Percentiles rank a stretch among this genome's conserved stretches.
Conservation (phyloP, 805 yeast genomes). For the Ogataea saltuana region DNA sequence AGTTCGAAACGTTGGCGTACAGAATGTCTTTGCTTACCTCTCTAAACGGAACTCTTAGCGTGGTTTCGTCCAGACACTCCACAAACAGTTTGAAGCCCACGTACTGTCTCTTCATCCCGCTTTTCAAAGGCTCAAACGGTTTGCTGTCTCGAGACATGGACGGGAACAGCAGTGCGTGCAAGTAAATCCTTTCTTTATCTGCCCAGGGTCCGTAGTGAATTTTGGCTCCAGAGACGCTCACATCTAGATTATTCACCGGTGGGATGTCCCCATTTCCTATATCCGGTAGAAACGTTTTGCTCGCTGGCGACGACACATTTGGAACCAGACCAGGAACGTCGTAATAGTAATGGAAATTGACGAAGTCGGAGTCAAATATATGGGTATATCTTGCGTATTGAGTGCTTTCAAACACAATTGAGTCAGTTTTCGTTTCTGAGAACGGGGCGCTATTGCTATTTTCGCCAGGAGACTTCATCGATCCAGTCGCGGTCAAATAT, state of each 20-base stretch:
- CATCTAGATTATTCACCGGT: conserved; percentile 62
- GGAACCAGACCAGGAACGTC: conserved; percentile 74
- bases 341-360: conserved; percentile 59
- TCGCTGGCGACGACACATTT: conserved; percentile 29
- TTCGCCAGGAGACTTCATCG: conserved; percentile 34
- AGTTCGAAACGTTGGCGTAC: conserved; percentile 8
- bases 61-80: conserved; percentile 61
- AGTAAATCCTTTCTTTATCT: conserved; percentile 71
- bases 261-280: conserved; percentile 59
- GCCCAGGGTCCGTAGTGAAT: conserved; percentile 96
- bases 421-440: conserved; percentile 12
- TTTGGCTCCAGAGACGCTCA: conserved; percentile 60
- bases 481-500: conserved; percentile 44
- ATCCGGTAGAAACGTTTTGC: conserved; percentile 45
- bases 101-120: conserved; percentile 57
- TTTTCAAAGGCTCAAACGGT: conserved; percentile 37
- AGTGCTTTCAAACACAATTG: conserved; percentile 42
- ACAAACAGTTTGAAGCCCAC: conserved; percentile 58
- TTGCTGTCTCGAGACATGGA: conserved; percentile 55
- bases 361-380: conserved; percentile 59
- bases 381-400: conserved; percentile 85
- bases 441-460: conserved; percentile 8
- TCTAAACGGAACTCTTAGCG: conserved; percentile 76
- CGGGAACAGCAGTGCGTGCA: conserved; percentile 73
- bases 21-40: conserved; percentile 79